Evolutionary conservation across 2,329 filamentous ascomycete genomes (phyloP).

Genomic region (Kalmusia sp.): DNA sequence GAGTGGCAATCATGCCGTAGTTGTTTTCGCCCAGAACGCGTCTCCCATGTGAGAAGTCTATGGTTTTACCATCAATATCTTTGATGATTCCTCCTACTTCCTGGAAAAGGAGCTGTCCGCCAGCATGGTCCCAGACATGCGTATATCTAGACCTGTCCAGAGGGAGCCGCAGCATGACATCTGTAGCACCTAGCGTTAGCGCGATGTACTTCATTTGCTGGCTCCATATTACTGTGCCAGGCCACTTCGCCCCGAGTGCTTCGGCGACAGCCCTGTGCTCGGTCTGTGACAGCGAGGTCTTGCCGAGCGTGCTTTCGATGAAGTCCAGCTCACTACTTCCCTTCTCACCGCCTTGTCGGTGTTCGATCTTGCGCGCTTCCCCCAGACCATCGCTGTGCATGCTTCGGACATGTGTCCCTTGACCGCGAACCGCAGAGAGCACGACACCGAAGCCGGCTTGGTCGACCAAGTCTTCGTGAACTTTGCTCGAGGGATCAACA

Average conservation of each 20-base stretch:
- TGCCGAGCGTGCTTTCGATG: constrained; percentile 54
- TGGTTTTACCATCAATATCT: constrained; percentile 58
- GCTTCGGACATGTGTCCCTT: constrained; percentile 52
- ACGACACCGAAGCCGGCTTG: constrained; percentile 50
- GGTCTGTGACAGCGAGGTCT: constrained; percentile 43
- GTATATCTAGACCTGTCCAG: constrained; percentile 52
- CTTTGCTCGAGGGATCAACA: constrained; percentile 15
- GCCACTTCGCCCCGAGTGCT: constrained; percentile 52
- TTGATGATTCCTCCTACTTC: constrained; percentile 60
- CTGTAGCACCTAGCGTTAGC: constrained; percentile 57
- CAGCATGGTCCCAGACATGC: constrained; percentile 64
- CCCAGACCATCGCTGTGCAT: constrained; percentile 46
- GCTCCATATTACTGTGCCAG: constrained; percentile 59
- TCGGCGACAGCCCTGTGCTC: constrained; percentile 48
- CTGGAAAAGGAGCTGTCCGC: constrained; percentile 58
- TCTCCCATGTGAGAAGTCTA: constrained; percentile 54
- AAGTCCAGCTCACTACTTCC: constrained; percentile 49
- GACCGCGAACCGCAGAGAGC: constrained; percentile 56
- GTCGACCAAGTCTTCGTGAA: constrained; percentile 52
- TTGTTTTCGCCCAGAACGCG: constrained; percentile 40
- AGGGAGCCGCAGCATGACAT: constrained; percentile 59
- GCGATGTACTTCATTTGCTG: constrained; percentile 63
- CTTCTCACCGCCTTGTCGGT: constrained; percentile 23
- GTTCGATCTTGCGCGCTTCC: constrained; percentile 39
- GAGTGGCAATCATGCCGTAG: constrained; percentile 43